Conservation (phyloP, 2,329 filamentous ascomycete species). For the Capronia epimyces region DNA sequence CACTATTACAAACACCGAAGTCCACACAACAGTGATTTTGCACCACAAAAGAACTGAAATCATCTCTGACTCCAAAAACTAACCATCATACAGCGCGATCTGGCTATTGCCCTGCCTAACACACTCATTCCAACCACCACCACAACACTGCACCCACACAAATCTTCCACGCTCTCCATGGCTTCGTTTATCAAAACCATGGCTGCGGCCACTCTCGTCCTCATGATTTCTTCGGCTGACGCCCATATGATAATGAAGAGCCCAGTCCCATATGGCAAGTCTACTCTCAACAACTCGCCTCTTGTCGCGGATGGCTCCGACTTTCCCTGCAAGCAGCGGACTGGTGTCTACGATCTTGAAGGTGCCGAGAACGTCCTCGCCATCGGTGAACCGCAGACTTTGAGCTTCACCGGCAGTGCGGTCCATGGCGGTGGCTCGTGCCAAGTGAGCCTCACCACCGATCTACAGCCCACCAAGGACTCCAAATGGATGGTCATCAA, state of each 20-base stretch:
- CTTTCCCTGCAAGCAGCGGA: slow-evolving; percentile 76
- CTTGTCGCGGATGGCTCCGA: slow-evolving; percentile 56
- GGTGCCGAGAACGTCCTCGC: slow-evolving; percentile 53
- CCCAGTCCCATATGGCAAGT: slow-evolving; percentile 58
- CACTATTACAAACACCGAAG: not conserved
- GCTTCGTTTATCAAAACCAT: slow-evolving; percentile 11
- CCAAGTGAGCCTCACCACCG: slow-evolving; percentile 80
- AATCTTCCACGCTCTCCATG: slow-evolving; percentile 16
- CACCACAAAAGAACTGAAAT: not conserved
- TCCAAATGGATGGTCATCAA: slow-evolving; percentile 84
- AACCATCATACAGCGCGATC: slow-evolving; percentile 18
- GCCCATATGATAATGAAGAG: slow-evolving; percentile 71
- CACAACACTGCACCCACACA: not conserved
- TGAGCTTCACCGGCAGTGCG: slow-evolving; percentile 66
- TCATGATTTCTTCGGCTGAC: slow-evolving; percentile 54
- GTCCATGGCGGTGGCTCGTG: slow-evolving; percentile 89
- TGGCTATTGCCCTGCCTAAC: slow-evolving; percentile 19
- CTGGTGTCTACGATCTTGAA: slow-evolving; percentile 43
- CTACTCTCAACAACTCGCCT: slow-evolving; percentile 57
- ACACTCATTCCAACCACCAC: slow-evolving; percentile 9
- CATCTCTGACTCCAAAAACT: slow-evolving; percentile 1
- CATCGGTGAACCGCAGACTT: slow-evolving; percentile 56
- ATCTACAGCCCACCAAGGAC: slow-evolving; percentile 59
- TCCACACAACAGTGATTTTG: not conserved
- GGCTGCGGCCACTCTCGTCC: slow-evolving; percentile 46